These are phyloP conservation scores for Paraglomus occultum DNA, from an alignment of 192 early-diverging fungal species.

Conservation along the genomic window DNA sequence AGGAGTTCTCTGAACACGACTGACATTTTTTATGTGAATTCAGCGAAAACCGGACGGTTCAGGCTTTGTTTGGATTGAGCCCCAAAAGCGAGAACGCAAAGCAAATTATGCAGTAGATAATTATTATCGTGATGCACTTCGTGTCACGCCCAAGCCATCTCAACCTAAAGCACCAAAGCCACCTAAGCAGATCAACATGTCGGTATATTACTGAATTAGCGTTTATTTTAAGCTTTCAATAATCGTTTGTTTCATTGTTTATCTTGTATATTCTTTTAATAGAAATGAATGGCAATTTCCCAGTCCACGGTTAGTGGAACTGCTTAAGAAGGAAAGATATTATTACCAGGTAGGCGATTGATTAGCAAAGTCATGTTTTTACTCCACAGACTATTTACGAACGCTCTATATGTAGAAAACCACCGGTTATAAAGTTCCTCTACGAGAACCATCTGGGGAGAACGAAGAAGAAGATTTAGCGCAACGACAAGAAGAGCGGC, in stretches of 20 bases:
- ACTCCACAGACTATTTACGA: not conserved
- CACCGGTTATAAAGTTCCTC: conserved; percentile 71
- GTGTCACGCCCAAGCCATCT: conserved; percentile 57
- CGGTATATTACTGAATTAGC: conserved; percentile 3
- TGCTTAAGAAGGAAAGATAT: conserved; percentile 82
- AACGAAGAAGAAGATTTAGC: conserved; percentile 42
- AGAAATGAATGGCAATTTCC: conserved; percentile 95
- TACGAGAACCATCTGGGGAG: conserved; percentile 43
- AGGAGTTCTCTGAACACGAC: not conserved
- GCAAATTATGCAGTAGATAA: conserved; percentile 89
- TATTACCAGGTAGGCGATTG: conserved; percentile 53
- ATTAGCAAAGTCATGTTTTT: conserved; percentile 31
- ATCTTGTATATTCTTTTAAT: conserved; percentile 26
- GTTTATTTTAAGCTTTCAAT: not conserved
- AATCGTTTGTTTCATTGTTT: not conserved
- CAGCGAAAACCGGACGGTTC: conserved; percentile 53
- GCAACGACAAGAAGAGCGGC: conserved; percentile 55
- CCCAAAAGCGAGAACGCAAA: conserved; percentile 92
- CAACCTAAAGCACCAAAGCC: conserved; percentile 56
- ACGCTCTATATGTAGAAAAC: conserved; percentile 44
- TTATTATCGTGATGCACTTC: conserved; percentile 87
- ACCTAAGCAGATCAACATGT: conserved; percentile 62
- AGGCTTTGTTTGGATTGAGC: conserved; percentile 87
- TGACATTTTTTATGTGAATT: not conserved
- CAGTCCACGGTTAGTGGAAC: conserved; percentile 68